These are phyloP conservation scores for Talaromyces sp. DNA, from an alignment of 2,329 filamentous ascomycete genomes.

Conservation along the genomic window DNA sequence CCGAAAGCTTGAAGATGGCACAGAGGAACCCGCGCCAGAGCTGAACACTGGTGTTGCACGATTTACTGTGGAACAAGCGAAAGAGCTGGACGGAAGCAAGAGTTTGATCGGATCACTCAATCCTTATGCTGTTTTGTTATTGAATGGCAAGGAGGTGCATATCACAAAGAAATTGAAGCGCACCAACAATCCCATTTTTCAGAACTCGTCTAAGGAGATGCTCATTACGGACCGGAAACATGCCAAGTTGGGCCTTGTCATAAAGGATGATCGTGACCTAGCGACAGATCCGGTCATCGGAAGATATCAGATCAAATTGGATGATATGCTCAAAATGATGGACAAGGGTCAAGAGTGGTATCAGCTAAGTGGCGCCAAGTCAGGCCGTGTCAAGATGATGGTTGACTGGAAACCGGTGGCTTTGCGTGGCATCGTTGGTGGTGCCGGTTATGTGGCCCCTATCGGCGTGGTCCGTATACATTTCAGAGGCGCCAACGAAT, in stretches of 20 bases:
- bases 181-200: slow-evolving; percentile 96
- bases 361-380: slow-evolving; percentile 74
- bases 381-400: slow-evolving; percentile 83
- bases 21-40: slow-evolving; percentile 74
- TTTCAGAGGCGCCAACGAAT: slow-evolving; percentile 74
- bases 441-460: slow-evolving; percentile 85
- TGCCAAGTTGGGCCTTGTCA: slow-evolving; percentile 82
- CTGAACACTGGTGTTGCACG: slow-evolving; percentile 90
- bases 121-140: slow-evolving; percentile 80
- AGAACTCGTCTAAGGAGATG: slow-evolving; percentile 87
- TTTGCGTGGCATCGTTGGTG: slow-evolving; percentile 70
- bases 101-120: slow-evolving; percentile 87
- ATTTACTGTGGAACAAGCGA: slow-evolving; percentile 92
- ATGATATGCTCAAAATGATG: slow-evolving; percentile 88
- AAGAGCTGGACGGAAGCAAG: slow-evolving; percentile 89
- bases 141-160: slow-evolving; percentile 91
- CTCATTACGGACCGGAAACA: slow-evolving; percentile 90
- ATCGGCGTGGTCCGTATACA: slow-evolving; percentile 95
- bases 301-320: slow-evolving; percentile 90
- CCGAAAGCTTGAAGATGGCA: slow-evolving; percentile 66
- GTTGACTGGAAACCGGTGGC: slow-evolving; percentile 95
- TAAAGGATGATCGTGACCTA: slow-evolving; percentile 94
- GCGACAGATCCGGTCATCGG: slow-evolving; percentile 78
- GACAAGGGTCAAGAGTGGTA: slow-evolving; percentile 96
- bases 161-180: slow-evolving; percentile 89